These are phyloP conservation scores for Pezicula rhizophila DNA, from an alignment of 2,329 filamentous ascomycete species.

Conservation along the genomic window DNA sequence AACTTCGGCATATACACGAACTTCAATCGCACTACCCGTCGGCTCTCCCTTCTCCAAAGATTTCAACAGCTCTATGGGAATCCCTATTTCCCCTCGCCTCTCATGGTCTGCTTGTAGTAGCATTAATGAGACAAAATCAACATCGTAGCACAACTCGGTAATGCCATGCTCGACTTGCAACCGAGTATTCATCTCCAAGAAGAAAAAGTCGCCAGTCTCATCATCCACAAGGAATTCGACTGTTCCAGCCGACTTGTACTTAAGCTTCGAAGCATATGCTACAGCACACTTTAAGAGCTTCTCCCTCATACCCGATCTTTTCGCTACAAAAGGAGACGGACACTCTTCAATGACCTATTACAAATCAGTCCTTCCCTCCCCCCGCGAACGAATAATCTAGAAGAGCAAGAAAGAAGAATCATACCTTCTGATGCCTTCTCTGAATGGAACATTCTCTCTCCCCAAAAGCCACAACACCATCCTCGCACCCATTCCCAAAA, in stretches of 20 bases:
- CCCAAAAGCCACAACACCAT: conserved; percentile 32
- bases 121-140: conserved; percentile 33
- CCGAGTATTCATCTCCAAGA: conserved; percentile 43
- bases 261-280: conserved; percentile 33
- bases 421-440: conserved; percentile 41
- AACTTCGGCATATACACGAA: conserved; percentile 68
- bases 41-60: conserved; percentile 32
- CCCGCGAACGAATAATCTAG: neutral
- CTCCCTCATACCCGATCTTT: conserved; percentile 22
- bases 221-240: conserved; percentile 55
- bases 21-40: conserved; percentile 62
- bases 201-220: conserved; percentile 36
- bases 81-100: conserved; percentile 11
- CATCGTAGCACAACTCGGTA: conserved; percentile 37
- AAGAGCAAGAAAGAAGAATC: neutral
- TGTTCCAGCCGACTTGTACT: conserved; percentile 52
- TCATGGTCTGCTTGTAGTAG: conserved; percentile 12
- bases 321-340: conserved; percentile 52
- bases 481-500: conserved; percentile 32
- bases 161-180: conserved; percentile 41
- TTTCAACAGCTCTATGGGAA: conserved; percentile 35
- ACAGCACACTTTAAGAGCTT: conserved; percentile 35
- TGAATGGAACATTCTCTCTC: conserved; percentile 44
- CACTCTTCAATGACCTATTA: neutral
- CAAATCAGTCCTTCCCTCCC: neutral